Evolutionary conservation across 345 rosid genomes (phyloP).

Genomic region (Passiflora organensis): DNA sequence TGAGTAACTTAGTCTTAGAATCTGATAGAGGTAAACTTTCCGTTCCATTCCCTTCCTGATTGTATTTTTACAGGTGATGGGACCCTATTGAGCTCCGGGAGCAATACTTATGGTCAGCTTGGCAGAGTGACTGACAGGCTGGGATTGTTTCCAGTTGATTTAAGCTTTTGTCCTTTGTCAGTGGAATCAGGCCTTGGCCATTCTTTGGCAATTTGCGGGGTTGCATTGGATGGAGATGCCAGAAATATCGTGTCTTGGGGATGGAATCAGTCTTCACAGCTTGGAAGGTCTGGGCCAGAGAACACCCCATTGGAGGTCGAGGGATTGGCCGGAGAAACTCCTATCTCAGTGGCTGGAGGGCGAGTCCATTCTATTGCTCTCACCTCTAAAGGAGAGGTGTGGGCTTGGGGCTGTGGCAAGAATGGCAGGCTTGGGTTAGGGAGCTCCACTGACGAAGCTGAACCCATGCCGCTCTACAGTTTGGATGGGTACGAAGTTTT

Average conservation of each 20-base stretch:
- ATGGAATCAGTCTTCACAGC: constrained; percentile 77
- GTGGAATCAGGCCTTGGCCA: constrained; percentile 88
- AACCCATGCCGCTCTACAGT: constrained; percentile 54
- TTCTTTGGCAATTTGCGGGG: constrained; percentile 62
- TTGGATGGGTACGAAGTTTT: constrained; percentile 49
- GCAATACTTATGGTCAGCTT: constrained; percentile 79
- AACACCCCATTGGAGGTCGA: constrained; percentile 41
- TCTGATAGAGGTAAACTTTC: not conserved
- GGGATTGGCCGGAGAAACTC: constrained; percentile 46
- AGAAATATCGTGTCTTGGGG: constrained; percentile 67
- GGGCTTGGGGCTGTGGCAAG: constrained; percentile 89
- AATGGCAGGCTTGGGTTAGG: constrained; percentile 85
- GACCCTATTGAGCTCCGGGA: constrained; percentile 63
- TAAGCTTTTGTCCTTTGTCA: constrained; percentile 26
- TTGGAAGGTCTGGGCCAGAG: constrained; percentile 66
- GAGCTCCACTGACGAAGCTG: constrained; percentile 61
- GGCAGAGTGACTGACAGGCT: constrained; percentile 53
- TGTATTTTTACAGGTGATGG: constrained; percentile 51
- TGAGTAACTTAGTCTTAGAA: constrained; percentile 29
- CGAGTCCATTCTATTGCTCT: constrained; percentile 69
- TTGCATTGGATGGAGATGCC: constrained; percentile 18
- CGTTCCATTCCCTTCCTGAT: constrained; percentile 6
- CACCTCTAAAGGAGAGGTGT: constrained; percentile 57
- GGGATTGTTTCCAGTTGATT: constrained; percentile 61
- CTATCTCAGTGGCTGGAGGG: constrained; percentile 55